Percentiles rank a stretch among this genome's conserved stretches.
These are phyloP conservation scores for Friedmanniomyces endolithicus DNA, from an alignment of 495 filamentous ascomycete species.

Conservation along the genomic window DNA sequence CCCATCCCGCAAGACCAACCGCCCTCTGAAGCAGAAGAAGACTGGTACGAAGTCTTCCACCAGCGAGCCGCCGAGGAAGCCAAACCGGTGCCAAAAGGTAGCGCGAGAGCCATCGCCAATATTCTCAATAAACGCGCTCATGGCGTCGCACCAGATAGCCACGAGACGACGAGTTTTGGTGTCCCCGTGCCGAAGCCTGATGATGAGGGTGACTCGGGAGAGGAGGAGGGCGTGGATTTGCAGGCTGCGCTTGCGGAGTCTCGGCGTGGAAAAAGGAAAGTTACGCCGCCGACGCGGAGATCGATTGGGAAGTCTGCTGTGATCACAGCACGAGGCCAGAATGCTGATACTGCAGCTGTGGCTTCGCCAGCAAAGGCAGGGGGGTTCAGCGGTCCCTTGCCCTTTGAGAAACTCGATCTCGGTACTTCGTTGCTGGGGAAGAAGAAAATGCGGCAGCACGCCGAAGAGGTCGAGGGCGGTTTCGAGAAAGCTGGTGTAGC, in stretches of 20 bases:
- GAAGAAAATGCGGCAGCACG: conserved; percentile 33
- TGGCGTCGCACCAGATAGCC: conserved; percentile 35
- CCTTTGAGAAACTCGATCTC: conserved; percentile 77
- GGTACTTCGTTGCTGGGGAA: conserved; percentile 44
- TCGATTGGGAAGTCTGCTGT: conserved; percentile 4
- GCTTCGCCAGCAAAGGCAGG: conserved; percentile 22
- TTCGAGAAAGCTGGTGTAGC: conserved; percentile 43
- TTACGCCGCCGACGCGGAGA: conserved; percentile 16
- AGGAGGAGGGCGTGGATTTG: conserved; percentile 52
- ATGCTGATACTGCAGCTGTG: not conserved
- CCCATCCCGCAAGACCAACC: conserved; percentile 20
- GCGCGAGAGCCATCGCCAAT: conserved; percentile 46
- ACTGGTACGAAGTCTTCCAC: conserved; percentile 31
- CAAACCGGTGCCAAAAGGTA: conserved; percentile 40
- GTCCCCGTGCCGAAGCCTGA: conserved; percentile 12
- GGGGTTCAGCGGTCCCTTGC: conserved; percentile 66
- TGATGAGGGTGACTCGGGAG: conserved; percentile 34
- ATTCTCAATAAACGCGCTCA: conserved; percentile 51
- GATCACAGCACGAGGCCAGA: not conserved
- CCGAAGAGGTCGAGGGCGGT: conserved; percentile 52
- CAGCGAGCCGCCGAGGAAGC: conserved; percentile 43
- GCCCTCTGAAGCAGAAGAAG: conserved; percentile 37
- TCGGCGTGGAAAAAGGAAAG: conserved; percentile 30
- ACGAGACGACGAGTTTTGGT: conserved; percentile 15
- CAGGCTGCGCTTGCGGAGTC: conserved; percentile 45